Conservation (phyloP, 1,284 basidiomycete genomes). For the Ustilago loliicola region DNA sequence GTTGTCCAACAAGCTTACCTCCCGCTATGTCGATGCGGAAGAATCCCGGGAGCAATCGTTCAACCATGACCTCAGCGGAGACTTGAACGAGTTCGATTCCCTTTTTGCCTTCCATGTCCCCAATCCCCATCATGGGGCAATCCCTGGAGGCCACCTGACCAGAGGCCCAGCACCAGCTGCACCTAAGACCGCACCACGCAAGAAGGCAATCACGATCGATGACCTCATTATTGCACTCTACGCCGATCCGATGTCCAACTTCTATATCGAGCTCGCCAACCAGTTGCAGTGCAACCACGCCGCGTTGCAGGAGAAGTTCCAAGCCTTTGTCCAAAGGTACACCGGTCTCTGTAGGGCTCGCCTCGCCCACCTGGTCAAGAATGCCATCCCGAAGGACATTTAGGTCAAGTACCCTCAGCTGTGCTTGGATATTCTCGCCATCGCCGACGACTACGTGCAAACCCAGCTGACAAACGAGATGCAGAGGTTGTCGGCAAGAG, state of each 20-base stretch:
- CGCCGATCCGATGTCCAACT: neutral
- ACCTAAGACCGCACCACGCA: neutral
- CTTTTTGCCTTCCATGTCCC: neutral
- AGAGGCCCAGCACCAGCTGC: neutral
- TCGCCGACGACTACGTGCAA: conserved; percentile 15
- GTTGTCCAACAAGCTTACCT: neutral
- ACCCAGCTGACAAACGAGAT: conserved; percentile 13
- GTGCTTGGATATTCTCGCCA: conserved; percentile 13
- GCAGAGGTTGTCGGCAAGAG: conserved; percentile 16
- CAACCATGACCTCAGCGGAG: neutral
- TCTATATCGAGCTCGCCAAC: neutral
- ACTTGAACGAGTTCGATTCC: neutral
- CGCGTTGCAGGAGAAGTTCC: conserved; percentile 16
- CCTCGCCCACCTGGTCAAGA: conserved; percentile 9
- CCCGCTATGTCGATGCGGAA: neutral
- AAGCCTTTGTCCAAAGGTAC: conserved; percentile 5
- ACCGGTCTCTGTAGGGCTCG: neutral
- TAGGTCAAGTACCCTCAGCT: conserved; percentile 5
- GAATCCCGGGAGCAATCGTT: neutral
- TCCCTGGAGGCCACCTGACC: neutral
- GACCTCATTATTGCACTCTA: conserved; percentile 14
- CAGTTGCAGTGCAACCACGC: neutral
- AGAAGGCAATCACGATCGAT: conserved; percentile 14
- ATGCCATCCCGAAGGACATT: neutral
- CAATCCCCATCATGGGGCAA: neutral